Percentiles rank a stretch among this genome's conserved stretches.
phyloP scores from a whole-genome alignment of 2,329 filamentous ascomycete species.

The Stemphylium lycopersici region DNA sequence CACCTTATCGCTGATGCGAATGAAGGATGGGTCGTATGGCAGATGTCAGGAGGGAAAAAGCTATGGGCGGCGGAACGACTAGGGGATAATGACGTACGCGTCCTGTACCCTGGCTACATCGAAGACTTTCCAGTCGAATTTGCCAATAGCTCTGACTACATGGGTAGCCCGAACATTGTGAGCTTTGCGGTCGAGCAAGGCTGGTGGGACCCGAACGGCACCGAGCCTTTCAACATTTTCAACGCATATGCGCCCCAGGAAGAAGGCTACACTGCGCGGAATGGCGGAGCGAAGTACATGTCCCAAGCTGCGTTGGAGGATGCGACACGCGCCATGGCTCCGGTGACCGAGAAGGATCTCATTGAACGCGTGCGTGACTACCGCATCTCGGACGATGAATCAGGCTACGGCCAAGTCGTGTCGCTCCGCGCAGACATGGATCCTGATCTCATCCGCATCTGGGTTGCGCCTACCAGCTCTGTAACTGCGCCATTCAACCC shows the following conservation, averaged over 20 bases:
- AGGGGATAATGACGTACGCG: slow-evolving; percentile 38
- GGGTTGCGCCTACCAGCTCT: slow-evolving; percentile 44
- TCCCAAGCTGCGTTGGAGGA: slow-evolving; percentile 45
- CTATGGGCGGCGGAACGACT: slow-evolving; percentile 47
- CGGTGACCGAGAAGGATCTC: slow-evolving; percentile 58
- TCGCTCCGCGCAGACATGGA: slow-evolving; percentile 34
- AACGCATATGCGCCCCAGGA: slow-evolving; percentile 42
- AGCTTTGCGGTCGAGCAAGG: slow-evolving; percentile 45
- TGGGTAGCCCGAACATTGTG: slow-evolving; percentile 44
- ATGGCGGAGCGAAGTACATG: slow-evolving; percentile 49
- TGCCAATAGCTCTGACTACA: slow-evolving; percentile 36
- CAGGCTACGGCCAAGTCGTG: slow-evolving; percentile 46
- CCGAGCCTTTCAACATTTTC: slow-evolving; percentile 47
- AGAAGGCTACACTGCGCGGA: slow-evolving; percentile 36
- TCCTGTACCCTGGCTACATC: slow-evolving; percentile 47
- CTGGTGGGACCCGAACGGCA: slow-evolving; percentile 42
- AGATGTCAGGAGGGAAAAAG: slow-evolving; percentile 43
- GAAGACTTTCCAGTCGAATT: slow-evolving; percentile 46
- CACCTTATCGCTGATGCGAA: slow-evolving; percentile 52
- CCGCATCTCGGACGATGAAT: slow-evolving; percentile 45
- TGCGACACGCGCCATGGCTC: slow-evolving; percentile 51
- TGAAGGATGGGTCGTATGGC: slow-evolving; percentile 46
- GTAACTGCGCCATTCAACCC: slow-evolving; percentile 45
- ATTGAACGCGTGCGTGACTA: slow-evolving; percentile 50
- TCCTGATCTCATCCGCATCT: slow-evolving; percentile 42